A percentile compares a stretch with the other conserved stretches of the same genome.
phyloP scores from a whole-genome alignment of 148 eudicot species.

The Selenicereus undatus region DNA sequence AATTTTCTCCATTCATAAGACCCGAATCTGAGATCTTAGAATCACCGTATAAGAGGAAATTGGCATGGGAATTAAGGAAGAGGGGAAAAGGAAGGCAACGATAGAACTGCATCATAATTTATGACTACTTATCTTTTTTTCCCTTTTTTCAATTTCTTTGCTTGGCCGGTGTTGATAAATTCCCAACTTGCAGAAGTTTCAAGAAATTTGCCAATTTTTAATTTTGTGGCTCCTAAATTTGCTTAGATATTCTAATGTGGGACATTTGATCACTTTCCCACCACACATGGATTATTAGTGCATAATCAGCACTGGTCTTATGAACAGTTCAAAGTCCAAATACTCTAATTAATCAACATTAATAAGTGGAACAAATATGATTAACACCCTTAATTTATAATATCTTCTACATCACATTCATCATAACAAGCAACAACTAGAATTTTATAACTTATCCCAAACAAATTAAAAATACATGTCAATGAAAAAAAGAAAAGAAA shows the following conservation, averaged over 20 bases:
- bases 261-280: background rate
- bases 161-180: background rate
- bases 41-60: background rate
- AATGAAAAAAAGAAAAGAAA: background rate
- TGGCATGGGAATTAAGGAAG: background rate
- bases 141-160: background rate
- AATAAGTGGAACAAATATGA: background rate
- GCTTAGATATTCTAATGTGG: background rate
- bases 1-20: no score
- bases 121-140: background rate
- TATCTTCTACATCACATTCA: background rate
- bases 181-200: background rate
- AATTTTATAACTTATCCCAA: conserved; percentile 12
- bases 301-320: background rate
- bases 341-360: background rate
- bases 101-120: no score
- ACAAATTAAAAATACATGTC: background rate
- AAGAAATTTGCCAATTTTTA: background rate
- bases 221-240: background rate
- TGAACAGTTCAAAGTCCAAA: background rate
- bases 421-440: conserved; percentile 5
- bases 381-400: background rate
- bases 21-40: no score
- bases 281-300: background rate
- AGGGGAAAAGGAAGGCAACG: background rate